These are phyloP conservation scores for Diplodia scrobiculata DNA, from an alignment of 2,329 filamentous ascomycete genomes.

Conservation along the genomic window DNA sequence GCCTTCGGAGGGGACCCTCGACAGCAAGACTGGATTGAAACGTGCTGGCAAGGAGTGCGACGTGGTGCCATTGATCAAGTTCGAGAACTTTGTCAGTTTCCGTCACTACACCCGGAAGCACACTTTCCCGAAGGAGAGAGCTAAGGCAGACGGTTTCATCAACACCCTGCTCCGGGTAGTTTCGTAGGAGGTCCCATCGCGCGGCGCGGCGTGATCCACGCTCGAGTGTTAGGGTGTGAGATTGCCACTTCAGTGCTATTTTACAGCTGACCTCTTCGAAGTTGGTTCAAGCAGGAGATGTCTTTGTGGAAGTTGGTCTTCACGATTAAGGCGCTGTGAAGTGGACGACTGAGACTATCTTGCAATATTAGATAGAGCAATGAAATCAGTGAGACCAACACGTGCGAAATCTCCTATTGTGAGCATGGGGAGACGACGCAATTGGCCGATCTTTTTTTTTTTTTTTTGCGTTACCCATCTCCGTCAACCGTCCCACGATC, in stretches of 20 bases:
- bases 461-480: too few species aligned
- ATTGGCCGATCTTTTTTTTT: too few species aligned
- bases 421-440: too few species aligned
- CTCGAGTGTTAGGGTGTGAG: neutral
- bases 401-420: neutral
- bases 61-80: neutral
- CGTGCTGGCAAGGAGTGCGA: neutral
- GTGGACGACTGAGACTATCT: neutral
- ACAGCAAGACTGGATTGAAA: neutral
- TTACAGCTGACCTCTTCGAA: neutral
- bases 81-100: neutral
- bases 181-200: neutral
- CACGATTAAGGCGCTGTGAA: neutral
- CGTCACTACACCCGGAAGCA: neutral
- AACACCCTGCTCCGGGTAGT: constrained; percentile 31
- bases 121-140: constrained; percentile 33
- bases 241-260: neutral
- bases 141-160: constrained; percentile 37
- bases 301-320: neutral
- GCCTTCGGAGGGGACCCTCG: constrained; percentile 19
- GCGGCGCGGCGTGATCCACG: neutral
- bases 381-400: neutral
- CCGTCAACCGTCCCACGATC: too few species aligned
- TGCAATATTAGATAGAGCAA: neutral
- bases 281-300: neutral